Base-by-base conservation (phyloP, 441 rosid species). In the Kokia cookei region DNA sequence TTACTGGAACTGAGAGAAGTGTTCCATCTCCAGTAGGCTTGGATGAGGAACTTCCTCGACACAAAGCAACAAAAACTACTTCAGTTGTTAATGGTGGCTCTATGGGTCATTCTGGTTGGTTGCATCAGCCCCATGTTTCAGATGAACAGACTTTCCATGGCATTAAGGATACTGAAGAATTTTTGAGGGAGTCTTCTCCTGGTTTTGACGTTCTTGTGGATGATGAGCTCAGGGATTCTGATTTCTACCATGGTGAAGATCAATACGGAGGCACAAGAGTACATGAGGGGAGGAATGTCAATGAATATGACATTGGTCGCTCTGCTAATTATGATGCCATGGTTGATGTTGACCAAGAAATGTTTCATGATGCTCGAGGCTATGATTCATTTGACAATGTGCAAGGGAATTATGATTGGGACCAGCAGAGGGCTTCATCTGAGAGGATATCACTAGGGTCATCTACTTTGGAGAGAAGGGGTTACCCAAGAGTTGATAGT, bases 171-270 rank as follows among this genome's bases (percentile, higher is more conserved):
- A 47, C 80, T 42, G 94, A 92, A 70, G 97, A 94, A 22, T 76
- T 79, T 65, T 63, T 89, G 73, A 88, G 90, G 84, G 97, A 94
- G 78, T 90, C 97, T 9, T 92, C 98, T 81, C 98, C 98, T 78
- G 98, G 98, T 65, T 92, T 94, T 87, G 94, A 94, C 86, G 98
- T 94, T 79, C 93, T 94, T 73, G 98, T 94, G 79, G 97, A 91
- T 71, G 90, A 90, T 78, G 97, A 94, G 79, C 79, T 81, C 17
- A 66, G 89, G 74, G 92, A 87, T 65, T 72, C 91, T 65, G 92
- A 90, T 74, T 94, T 84, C 80, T 92, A 85, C 76, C 93, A 81
- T 50, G 87, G 84, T 53, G 97, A 88, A 75, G 97, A 92, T 80
- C 90, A 77, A 59, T 92, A 86, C 81, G 89, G 90, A 69, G 82